Percentiles rank a stretch among this genome's conserved stretches.
Conservation (phyloP, 495 filamentous ascomycete genomes). For the Hypoxylon crocopeplum region DNA sequence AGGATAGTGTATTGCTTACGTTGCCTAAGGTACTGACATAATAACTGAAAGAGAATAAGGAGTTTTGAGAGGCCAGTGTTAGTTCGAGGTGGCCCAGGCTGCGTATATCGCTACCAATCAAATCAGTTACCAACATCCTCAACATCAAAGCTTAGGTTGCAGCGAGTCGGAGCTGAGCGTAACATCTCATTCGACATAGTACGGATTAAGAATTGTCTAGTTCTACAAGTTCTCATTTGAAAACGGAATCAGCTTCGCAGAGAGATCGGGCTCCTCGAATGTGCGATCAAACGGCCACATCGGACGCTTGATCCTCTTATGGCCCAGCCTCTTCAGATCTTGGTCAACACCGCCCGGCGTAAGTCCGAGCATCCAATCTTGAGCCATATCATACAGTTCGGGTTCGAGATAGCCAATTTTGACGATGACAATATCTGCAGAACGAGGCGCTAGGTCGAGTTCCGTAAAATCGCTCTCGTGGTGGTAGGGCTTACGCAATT, state of each 20-base stretch:
- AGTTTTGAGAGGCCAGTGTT: no score
- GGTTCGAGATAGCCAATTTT: slow-evolving; percentile 68
- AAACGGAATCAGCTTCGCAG: slow-evolving; percentile 49
- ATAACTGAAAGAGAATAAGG: no score
- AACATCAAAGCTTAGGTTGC: no score
- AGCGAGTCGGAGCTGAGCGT: no score
- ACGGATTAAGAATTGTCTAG: no score
- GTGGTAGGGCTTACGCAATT: slow-evolving; percentile 65
- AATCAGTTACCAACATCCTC: no score
- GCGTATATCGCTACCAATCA: no score
- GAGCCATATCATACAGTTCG: slow-evolving; percentile 62
- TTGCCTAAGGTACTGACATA: no score
- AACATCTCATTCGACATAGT: no score
- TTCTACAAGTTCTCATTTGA: slow-evolving; percentile 46
- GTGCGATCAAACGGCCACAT: slow-evolving; percentile 63
- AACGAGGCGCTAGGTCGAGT: slow-evolving; percentile 54
- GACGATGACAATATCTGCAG: slow-evolving; percentile 61
- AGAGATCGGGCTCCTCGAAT: slow-evolving; percentile 50
- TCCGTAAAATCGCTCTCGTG: slow-evolving; percentile 62
- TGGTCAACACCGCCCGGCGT: slow-evolving; percentile 65
- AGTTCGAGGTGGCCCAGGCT: no score
- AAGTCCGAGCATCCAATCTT: slow-evolving; percentile 62
- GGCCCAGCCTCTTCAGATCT: slow-evolving; percentile 56
- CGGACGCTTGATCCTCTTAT: slow-evolving; percentile 56
- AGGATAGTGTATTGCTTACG: no score